These are phyloP conservation scores for Epichloe sylvatica DNA, from an alignment of 2,329 filamentous ascomycete genomes.

Conservation along the genomic window DNA sequence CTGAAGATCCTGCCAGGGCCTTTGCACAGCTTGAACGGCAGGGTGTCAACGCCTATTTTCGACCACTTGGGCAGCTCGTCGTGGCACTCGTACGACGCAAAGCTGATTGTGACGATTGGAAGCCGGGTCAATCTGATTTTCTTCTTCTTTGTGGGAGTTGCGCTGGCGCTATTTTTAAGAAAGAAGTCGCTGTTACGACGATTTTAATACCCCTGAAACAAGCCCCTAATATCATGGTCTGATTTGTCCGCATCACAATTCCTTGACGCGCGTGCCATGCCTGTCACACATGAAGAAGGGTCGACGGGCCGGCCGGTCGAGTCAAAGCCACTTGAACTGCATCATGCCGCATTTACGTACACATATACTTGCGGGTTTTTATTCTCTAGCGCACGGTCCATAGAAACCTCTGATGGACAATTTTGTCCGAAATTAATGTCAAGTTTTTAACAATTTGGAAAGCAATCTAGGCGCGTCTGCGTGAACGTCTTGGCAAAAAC, in stretches of 20 bases:
- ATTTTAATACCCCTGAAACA: slow-evolving; percentile 4
- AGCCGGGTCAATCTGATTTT: slow-evolving; percentile 7
- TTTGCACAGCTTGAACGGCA: slow-evolving; percentile 25
- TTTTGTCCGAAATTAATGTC: neutral
- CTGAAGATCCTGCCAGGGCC: slow-evolving; percentile 24
- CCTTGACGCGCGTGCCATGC: neutral
- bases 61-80: slow-evolving; percentile 27
- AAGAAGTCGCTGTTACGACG: slow-evolving; percentile 9
- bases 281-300: neutral
- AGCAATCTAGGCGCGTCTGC: neutral
- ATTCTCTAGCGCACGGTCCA: slow-evolving; percentile 1
- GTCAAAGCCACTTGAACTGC: neutral
- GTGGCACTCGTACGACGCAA: slow-evolving; percentile 26
- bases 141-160: slow-evolving; percentile 10
- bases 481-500: neutral
- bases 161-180: slow-evolving; percentile 9
- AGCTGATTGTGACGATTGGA: slow-evolving; percentile 9
- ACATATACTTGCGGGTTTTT: neutral
- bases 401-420: neutral
- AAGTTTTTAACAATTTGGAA: neutral
- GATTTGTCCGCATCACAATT: neutral
- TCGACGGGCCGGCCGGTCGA: neutral
- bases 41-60: slow-evolving; percentile 25
- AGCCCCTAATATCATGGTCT: neutral
- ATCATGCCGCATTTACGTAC: slow-evolving; percentile 1